Base-by-base conservation (phyloP, 495 filamentous ascomycete species). In the Lasiosphaeris hirsuta region DNA sequence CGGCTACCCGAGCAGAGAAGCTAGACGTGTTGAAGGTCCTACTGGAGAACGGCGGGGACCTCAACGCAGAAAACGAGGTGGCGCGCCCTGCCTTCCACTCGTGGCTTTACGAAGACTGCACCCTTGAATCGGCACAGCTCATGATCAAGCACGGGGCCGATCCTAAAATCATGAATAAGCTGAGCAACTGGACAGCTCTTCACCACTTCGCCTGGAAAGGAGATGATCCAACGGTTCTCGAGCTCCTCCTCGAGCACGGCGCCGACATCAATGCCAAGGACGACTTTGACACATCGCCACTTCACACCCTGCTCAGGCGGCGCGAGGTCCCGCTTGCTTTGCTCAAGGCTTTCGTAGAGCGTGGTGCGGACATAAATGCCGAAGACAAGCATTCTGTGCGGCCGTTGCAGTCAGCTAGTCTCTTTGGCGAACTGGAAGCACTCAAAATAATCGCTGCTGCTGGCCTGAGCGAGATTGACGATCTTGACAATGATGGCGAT, bases 1-100 rank as follows among this genome's bases (percentile, higher is more conserved):
- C 81, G 0, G 77, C 77, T 10, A 72, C 71, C 18, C 72, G 78
- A 66, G 73, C 71, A 17, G 6, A 19, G 6, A 63, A 75, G 1
- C 45, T 38, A 1, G 73, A 79, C 45, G 77, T 81, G 11, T 72
- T 84, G 23, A 62, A 71, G 54, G 52, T 84, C 47, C 61, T 86
- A 11, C 51, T 85, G 38, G 57, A 69, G n/a, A 68, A 74, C 54
- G 69, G 72, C 2, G 81, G 81, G 6, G 66, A 78, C 53, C 65
- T 84, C 15, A 76, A 80, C 44, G 36, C 63, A 33, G 36, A 45
- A 11, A 47, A 50, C 41, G 44, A 14, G 0, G 33, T 6, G 0
- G 48, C 15, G 0, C 17, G 9, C 9, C 47, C n/a, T 1, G 42
- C 59, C 4, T 40, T 62, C 1, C 46, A 57, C 6, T 17, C 15